Evolutionary conservation across 305 asterid species (phyloP).

Genomic region (Coffea humblotiana): DNA sequence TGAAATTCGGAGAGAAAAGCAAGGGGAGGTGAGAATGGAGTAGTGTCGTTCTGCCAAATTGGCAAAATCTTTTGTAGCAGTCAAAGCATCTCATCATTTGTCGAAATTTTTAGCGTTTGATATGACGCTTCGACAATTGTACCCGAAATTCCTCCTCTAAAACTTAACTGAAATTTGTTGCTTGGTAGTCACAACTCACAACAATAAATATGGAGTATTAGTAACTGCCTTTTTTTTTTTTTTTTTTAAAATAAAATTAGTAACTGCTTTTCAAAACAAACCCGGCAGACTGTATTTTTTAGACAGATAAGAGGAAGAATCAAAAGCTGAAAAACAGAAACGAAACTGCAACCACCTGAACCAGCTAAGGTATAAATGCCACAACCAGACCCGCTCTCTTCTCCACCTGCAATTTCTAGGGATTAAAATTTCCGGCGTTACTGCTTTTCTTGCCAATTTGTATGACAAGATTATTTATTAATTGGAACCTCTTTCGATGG

Average conservation of each 20-base stretch:
- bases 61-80: no score
- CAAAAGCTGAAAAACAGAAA: neutral
- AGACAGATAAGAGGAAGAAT: neutral
- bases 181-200: neutral
- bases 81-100: neutral
- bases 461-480: no score
- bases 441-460: no score
- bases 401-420: neutral
- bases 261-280: constrained; percentile 33
- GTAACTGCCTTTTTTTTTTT: no score
- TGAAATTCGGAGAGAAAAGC: neutral
- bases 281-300: constrained; percentile 8
- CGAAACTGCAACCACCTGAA: neutral
- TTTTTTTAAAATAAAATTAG: no score
- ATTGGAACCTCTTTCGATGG: no score
- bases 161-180: constrained; percentile 15
- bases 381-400: neutral
- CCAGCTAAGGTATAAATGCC: neutral
- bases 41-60: no score
- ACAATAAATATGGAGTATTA: no score
- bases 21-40: neutral
- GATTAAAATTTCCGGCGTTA: no score
- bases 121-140: no score
- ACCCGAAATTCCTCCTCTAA: neutral
- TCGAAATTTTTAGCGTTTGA: no score